Evolutionary conservation across 768 basidiomycete species (phyloP), one percentile per base, ranked within the genome.

Genomic region (Hysterangium stoloniferum): DNA sequence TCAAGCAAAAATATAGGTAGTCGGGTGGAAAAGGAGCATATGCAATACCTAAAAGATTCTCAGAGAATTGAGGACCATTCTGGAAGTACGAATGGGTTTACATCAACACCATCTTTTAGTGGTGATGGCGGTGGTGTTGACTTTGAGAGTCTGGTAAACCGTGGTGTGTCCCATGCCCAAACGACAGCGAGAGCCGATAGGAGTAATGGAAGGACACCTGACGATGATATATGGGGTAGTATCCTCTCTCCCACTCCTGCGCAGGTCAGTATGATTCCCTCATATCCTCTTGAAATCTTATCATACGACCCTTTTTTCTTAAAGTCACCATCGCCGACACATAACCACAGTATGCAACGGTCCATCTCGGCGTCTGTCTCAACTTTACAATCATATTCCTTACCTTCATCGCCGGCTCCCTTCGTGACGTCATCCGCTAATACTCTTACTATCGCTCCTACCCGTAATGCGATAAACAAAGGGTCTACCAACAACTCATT

Each of bases 21-120:
- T 24, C 82, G 95, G 6, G 94, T 99, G 8, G 91, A 97, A 67
- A 78, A 78, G 57, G 96, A 98, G 63, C 96, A 98, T 57, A 73
- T 84, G 52, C 87, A 92, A 59, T 95, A 93, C 64, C 72, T 99
- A 7, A 82, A 90, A 33, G 96, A 98, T 62, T 86, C 92, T 1
- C 91, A 93, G 57, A 77, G 94, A 27, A 71, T 94, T 19, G 93
- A 96, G 61, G 88, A 92, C 61, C 81, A 75, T 24, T 85, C 80
- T 35, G 70, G 73, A 2, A 64, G 74, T 3, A 54, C 63, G 15
- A 71, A 75, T 58, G 58, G 59, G 55, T 62, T 62, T 13, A 58
- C 66, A 4, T 40, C 51, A 57, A 62, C 20, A 57, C 63, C 20
- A 45, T 63, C 56, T 56, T 62, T 49, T 62, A 27, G 73, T 34